Base-by-base conservation (phyloP, 345 rosid species). In the Chamaenerion angustifolium region DNA sequence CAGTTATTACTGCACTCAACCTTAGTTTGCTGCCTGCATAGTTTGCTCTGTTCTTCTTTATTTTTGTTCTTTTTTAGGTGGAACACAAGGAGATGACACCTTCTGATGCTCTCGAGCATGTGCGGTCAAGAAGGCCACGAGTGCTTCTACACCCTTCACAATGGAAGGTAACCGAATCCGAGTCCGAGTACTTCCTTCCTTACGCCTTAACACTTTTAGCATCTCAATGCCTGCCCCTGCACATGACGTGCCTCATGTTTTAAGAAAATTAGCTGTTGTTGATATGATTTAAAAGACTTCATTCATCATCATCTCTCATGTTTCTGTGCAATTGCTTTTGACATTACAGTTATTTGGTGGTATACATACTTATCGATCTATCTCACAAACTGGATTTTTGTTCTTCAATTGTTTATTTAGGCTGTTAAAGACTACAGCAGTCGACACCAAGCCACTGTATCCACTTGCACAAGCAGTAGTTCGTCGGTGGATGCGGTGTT, bases 141-240 rank as follows among this genome's bases (percentile, higher is more conserved):
- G 83, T 81, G 42, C 71, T 77, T 55, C 68, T 81, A 12, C 81
- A 83, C 17, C 83, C 79, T 25, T 64, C 77, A 1, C 88, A 81
- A 48, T 81, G 81, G 88, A 69, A 75, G 77, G 83, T 81, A 10
- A 42, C n/a, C 25, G 25, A 21, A 4, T 21, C 2, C 25, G 25
- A 21, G 25, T 2, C 25, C 25, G n/a, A n/a, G n/a, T n/a, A n/a
- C n/a, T n/a, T n/a, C n/a, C n/a, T n/a, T n/a, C n/a, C n/a, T n/a
- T n/a, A n/a, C n/a, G n/a, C n/a, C n/a, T n/a, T n/a, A n/a, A n/a
- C n/a, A n/a, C n/a, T n/a, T n/a, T n/a, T n/a, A n/a, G n/a, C n/a
- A n/a, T n/a, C n/a, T n/a, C n/a, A n/a, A n/a, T n/a, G n/a, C n/a
- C n/a, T n/a, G n/a, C n/a, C n/a, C n/a, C n/a, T n/a, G n/a, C n/a